Evolutionary conservation across 257 asterid species (phyloP), one percentile per base, ranked within the genome.

Genomic region (Plantago major): DNA sequence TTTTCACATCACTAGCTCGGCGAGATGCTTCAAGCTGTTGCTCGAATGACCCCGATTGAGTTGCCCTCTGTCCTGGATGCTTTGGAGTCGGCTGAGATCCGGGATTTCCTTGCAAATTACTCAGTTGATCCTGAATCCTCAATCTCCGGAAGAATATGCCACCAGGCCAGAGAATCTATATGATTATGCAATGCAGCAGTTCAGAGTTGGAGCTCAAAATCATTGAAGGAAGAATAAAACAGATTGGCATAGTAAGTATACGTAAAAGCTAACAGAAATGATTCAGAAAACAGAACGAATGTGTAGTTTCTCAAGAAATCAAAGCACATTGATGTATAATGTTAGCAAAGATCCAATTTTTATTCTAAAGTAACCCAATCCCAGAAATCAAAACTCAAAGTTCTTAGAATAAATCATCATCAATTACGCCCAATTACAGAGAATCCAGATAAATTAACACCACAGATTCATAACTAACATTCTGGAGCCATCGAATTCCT

Each of bases 11-110:
- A 76, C 85, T 85, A 52, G 97, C 97, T 71, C 85, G 78, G 57
- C 97, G 97, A 55, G 89, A 80, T 50, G 97, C 96, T 83, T 90
- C 97, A 42, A 87, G 95, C 79, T 87, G 96, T 67, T 80, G 87
- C 82, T 85, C 95, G 15, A 90, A 90, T 63, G 90, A 81, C 42
- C 83, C 84, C 49, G 79, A 72, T 65, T 70, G 79, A 51, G 76
- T 22, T 47, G 17, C 69, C 67, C 49, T 75, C 66, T 70, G 81
- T 71, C 81, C 63, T 55, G 66, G 53, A 59, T 67, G 77, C 55
- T 66, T 47, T 38, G 58, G 60, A 59, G 64, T 65, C 72, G 64
- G 76, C 51, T 42, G 56, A 19, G 82, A 66, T 67, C 73, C 83
- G 60, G 62, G 73, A 62, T 67, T 71, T 58, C 63, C 74, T 70